Base-by-base conservation (phyloP, 164 flowering plant species). In the Aristolochia contorta region DNA sequence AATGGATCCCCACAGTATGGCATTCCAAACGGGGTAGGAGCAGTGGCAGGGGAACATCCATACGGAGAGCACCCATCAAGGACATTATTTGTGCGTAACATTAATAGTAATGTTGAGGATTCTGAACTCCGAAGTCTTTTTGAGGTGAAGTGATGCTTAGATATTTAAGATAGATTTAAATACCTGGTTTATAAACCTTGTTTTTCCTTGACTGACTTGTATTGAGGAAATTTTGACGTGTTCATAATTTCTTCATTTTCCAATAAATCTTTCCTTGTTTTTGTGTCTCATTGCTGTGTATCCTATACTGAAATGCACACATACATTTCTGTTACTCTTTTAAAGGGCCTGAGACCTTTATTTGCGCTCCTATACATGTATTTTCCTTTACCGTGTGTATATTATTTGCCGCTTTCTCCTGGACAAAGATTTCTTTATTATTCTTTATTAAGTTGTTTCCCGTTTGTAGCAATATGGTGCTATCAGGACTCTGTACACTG, bases 11-110 rank as follows among this genome's bases (percentile, higher is more conserved):
- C 65, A 60, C 83, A 72, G 19, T 84, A 63, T 73, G 75, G 80
- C 52, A 67, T 83, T 67, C 60, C 88, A 63, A 91, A 87, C 75
- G 84, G 90, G 54, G 80, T 66, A 57, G 93, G 85, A 62, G 69
- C 86, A 47, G 84, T 89, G 75, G 84, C 89, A 46, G 97, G 99
- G 19, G 99, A 94, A 57, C 99, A 94, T 71, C 99, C 97, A 20
- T 91, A 79, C 68, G 99, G 99, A 7, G 97, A 94, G 74, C 99
- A 91, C 76, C 99, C 99, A 57, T 94, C 99, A 1, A 82, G 99
- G 69, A 94, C 99, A 48, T 71, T 94, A 63, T 94, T 94, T 73
- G 99, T 94, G 59, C 82, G 99, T 22, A 94, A 94, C 65, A 94
- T 94, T 19, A 94, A 94, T 69, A 94, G 99, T 64, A 91, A 89